Base-by-base conservation (phyloP, 139 green algal genomes). In the Limnomonas spitsbergensis region DNA sequence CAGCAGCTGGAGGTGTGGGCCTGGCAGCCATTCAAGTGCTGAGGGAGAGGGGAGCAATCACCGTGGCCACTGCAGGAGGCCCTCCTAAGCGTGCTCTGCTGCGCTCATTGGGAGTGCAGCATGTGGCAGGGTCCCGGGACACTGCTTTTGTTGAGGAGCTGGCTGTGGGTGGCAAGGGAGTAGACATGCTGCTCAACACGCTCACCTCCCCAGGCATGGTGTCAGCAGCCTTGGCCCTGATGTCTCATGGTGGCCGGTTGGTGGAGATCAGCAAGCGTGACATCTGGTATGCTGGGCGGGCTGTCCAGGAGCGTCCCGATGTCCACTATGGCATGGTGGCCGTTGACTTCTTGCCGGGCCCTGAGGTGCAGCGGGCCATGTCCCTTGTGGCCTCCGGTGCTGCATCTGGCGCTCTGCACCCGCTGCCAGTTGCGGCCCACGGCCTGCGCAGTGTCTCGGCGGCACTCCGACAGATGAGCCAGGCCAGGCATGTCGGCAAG, bases 251-350 rank as follows among this genome's bases (percentile, higher is more conserved):
- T 47, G 93, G 89, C 0, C 69, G 78, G 0, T 85, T 97, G 40
- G 88, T 94, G 54, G 93, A 97, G 81, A 97, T 97, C 82, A 89
- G 87, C 78, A 97, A 97, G 88, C 87, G 93, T 53, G 93, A 95
- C 85, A 91, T 97, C 56, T 96, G 87, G 84, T 88, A 78, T 40
- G 66, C 80, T 0, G 75, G 61, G 0, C 83, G 85, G 82, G 81
- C 94, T 34, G 80, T 85, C 2, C 85, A 91, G 80, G 90, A 97
- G 78, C 90, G 93, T 1, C 90, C 90, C 34, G 93, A 97, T 74
- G 83, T 94, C 69, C 4, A 2, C 9, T 95, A 92, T 80, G 77
- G 83, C 6, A 78, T 96, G 35, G 69, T 97, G 35, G 93, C 93
- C 1, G 84, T 97, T 2, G 93, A 97, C 84, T 96, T 97, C 84